These are phyloP conservation scores for Ganoderma lucidum DNA, from an alignment of 1,284 basidiomycete genomes.

Conservation along the genomic window DNA sequence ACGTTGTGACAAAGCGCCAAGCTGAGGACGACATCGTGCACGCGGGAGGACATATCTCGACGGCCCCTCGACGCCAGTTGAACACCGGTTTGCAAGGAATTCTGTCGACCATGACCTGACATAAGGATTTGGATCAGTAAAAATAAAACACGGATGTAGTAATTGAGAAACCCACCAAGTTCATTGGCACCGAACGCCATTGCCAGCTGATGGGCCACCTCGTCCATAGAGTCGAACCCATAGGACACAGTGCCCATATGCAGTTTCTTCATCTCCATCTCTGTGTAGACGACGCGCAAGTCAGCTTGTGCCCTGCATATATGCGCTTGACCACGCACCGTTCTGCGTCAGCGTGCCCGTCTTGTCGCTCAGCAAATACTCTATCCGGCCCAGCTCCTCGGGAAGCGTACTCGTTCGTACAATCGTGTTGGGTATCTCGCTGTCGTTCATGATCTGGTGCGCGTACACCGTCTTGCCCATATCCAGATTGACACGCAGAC, in stretches of 20 bases:
- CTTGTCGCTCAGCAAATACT: conserved; percentile 96
- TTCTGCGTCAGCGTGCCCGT: conserved; percentile 99
- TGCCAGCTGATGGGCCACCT: conserved; percentile 89
- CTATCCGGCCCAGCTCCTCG: conserved; percentile 96
- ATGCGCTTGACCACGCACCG: conserved; percentile 57
- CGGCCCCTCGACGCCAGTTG: conserved; percentile 86
- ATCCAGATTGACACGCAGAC: conserved; percentile 97
- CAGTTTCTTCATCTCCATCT: conserved; percentile 99
- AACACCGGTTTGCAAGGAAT: conserved; percentile 71
- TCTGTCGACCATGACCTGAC: conserved; percentile 54
- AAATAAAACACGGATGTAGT: neutral
- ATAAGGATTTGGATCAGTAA: neutral
- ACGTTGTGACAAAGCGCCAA: conserved; percentile 98
- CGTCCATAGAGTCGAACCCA: conserved; percentile 97
- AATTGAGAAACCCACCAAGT: conserved; percentile 43
- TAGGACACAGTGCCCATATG: conserved; percentile 99
- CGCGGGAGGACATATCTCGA: conserved; percentile 93
- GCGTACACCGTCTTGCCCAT: conserved; percentile 99
- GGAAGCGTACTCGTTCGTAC: conserved; percentile 97
- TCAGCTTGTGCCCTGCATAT: conserved; percentile 10
- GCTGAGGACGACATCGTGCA: conserved; percentile 94
- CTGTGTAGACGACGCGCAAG: conserved; percentile 49
- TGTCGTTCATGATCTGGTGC: conserved; percentile 92
- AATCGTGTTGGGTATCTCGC: conserved; percentile 94
- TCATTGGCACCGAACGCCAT: conserved; percentile 78